phyloP scores from a whole-genome alignment of 2,329 filamentous ascomycete genomes.

The Penicillium sp. region DNA sequence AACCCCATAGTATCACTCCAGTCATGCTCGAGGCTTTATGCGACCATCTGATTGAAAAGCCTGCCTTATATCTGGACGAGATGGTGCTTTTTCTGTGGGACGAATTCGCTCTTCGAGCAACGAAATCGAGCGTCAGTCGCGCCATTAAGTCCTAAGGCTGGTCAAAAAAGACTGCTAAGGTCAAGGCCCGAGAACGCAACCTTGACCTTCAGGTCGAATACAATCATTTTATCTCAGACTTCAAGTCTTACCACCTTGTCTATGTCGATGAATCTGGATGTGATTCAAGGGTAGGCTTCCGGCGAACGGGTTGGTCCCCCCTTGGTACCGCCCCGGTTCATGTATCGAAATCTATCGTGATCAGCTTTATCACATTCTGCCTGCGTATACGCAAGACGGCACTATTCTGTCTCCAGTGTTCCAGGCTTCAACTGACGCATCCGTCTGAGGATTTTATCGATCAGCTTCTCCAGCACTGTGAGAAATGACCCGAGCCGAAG shows the following conservation, averaged over 20 bases:
- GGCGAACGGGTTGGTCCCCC: slow-evolving; percentile 1
- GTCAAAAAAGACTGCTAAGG: slow-evolving; percentile 1
- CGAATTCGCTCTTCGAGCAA: slow-evolving; percentile 6
- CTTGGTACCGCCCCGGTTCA: not conserved
- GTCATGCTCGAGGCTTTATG: slow-evolving; percentile 11
- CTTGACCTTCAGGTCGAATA: not conserved
- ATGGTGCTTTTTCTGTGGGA: slow-evolving; percentile 8
- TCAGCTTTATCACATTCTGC: not conserved
- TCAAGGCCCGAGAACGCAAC: not conserved
- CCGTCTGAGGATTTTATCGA: not conserved
- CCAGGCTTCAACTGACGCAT: not conserved
- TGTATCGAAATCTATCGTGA: slow-evolving; percentile 1
- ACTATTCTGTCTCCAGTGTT: slow-evolving; percentile 3
- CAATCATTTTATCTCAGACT: not conserved
- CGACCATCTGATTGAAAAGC: slow-evolving; percentile 7
- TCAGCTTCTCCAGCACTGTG: not conserved
- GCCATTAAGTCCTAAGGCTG: slow-evolving; percentile 2
- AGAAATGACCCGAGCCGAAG: slow-evolving; percentile 1
- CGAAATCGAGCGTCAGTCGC: slow-evolving; percentile 5
- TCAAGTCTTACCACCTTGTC: slow-evolving; percentile 1
- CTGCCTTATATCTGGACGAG: slow-evolving; percentile 12
- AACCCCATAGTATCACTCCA: slow-evolving; percentile 2
- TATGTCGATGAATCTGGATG: not conserved
- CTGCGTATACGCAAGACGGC: not conserved
- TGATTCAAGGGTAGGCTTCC: not conserved